Conservation (phyloP, 768 basidiomycete genomes). For the Mycena galericulata region DNA sequence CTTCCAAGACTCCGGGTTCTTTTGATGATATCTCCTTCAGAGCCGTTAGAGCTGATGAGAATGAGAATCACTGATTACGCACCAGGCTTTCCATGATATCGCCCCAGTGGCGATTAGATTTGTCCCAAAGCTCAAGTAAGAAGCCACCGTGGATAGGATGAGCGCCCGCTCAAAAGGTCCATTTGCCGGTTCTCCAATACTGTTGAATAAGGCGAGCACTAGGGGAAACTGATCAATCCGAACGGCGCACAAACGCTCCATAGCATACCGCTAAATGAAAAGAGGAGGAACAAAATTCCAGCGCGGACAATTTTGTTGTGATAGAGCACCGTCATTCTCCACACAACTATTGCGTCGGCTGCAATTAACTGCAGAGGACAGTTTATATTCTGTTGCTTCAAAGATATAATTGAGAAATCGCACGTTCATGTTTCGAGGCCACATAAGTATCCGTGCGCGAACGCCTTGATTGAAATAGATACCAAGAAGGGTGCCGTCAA, state of each 20-base stretch:
- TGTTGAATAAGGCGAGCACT: constrained; percentile 20
- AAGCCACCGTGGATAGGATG: constrained; percentile 16
- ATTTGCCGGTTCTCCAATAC: constrained; percentile 11
- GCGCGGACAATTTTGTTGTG: constrained; percentile 13
- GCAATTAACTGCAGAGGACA: neutral
- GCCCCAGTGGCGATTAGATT: constrained; percentile 19
- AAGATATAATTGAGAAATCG: neutral
- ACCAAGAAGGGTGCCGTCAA: constrained; percentile 15
- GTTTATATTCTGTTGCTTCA: neutral
- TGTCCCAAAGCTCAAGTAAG: constrained; percentile 16
- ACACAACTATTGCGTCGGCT: constrained; percentile 22
- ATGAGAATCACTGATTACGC: neutral
- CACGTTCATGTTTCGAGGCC: constrained; percentile 26
- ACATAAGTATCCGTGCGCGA: constrained; percentile 14
- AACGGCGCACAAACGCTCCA: neutral
- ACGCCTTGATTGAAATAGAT: constrained; percentile 17
- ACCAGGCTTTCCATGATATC: constrained; percentile 25
- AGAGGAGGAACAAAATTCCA: constrained; percentile 20
- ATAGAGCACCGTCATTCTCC: constrained; percentile 25
- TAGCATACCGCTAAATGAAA: constrained; percentile 15
- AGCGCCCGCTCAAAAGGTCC: constrained; percentile 25
- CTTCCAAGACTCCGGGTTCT: constrained; percentile 2
- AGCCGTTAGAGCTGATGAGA: neutral
- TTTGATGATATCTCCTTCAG: neutral
- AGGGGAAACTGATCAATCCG: neutral